Conservation (phyloP, 2,329 filamentous ascomycete species). For the Cladobotryum protrusum region DNA sequence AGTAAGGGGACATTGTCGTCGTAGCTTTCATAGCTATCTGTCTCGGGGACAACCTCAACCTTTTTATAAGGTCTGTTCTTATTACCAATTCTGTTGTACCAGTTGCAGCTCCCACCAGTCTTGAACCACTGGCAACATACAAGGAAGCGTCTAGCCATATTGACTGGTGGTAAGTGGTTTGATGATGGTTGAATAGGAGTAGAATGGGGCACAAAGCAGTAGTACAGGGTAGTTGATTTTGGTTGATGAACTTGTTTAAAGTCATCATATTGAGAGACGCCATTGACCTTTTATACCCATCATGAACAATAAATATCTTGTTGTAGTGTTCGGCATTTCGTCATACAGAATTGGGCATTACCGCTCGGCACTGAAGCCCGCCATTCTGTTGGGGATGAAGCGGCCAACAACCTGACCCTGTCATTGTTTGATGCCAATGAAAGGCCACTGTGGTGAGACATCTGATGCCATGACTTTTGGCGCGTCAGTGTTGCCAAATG, state of each 20-base stretch:
- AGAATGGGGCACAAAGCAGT: too few relatives aligned
- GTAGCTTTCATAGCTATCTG: neutral
- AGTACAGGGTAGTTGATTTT: neutral
- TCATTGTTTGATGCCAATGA: too few relatives aligned
- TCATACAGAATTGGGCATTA: too few relatives aligned
- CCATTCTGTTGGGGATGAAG: too few relatives aligned
- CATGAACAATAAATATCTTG: too few relatives aligned
- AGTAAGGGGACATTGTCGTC: slow-evolving; percentile 9
- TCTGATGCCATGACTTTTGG: neutral
- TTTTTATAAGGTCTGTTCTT: slow-evolving; percentile 6
- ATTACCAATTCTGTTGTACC: slow-evolving; percentile 7
- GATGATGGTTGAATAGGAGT: neutral
- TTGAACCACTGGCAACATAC: slow-evolving; percentile 12
- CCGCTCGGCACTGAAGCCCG: too few relatives aligned
- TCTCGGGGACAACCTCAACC: neutral
- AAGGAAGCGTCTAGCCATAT: slow-evolving; percentile 7
- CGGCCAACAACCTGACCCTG: too few relatives aligned
- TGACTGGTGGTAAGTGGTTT: neutral
- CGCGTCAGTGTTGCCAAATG: neutral
- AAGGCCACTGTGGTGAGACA: too few relatives aligned
- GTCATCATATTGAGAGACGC: neutral
- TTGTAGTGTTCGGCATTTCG: too few relatives aligned
- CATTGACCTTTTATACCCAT: neutral
- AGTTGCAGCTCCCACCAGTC: neutral
- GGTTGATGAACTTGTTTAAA: neutral